phyloP scores from a whole-genome alignment of 2,329 filamentous ascomycete species.

The Colletotrichum cuscutae region DNA sequence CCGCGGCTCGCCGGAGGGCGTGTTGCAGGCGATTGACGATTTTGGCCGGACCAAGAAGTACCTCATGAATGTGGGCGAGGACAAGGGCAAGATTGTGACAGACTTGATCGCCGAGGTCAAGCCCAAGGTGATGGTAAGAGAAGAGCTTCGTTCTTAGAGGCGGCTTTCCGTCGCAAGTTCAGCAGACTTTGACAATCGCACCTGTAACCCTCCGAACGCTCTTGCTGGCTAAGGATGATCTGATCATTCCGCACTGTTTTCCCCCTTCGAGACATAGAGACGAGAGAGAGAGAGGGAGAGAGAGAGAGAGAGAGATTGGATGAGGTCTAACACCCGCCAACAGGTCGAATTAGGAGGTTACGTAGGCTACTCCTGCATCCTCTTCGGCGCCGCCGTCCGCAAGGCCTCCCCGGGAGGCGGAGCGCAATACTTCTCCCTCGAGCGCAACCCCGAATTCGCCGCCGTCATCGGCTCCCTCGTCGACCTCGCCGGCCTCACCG shows the following conservation, averaged over 20 bases:
- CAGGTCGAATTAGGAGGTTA: conserved; percentile 82
- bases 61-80: conserved; percentile 82
- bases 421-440: conserved; percentile 77
- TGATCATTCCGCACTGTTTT: too few species aligned
- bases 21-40: conserved; percentile 77
- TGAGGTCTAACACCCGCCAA: neutral
- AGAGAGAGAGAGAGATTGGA: too few species aligned
- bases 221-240: neutral
- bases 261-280: neutral
- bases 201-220: neutral
- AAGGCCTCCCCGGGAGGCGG: conserved; percentile 68
- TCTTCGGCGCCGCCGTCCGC: conserved; percentile 76
- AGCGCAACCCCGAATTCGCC: conserved; percentile 79
- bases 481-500: conserved; percentile 77
- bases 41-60: conserved; percentile 71
- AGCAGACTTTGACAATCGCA: neutral
- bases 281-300: too few species aligned
- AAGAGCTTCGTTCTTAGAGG: neutral
- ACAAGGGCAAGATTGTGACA: conserved; percentile 78
- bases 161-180: neutral
- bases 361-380: conserved; percentile 82
- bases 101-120: conserved; percentile 74
- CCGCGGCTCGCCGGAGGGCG: conserved; percentile 69
- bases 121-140: conserved; percentile 70
- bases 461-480: conserved; percentile 76